Conservation (phyloP, 805 yeast genomes). For the Wickerhamomyces alni region DNA sequence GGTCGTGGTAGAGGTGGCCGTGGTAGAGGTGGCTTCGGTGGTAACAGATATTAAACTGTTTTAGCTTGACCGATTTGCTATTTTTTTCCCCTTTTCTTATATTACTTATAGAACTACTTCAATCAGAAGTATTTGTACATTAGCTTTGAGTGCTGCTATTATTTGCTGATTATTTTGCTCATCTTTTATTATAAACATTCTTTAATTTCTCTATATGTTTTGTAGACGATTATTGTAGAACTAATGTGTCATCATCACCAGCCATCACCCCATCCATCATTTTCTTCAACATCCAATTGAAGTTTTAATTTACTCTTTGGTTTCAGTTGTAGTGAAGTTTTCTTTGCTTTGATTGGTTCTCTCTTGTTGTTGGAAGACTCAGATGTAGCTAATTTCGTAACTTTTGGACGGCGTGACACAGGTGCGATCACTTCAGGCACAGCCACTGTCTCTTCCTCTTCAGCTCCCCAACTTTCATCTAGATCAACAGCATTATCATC, state of each 20-base stretch:
- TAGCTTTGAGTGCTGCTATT: too few relatives aligned
- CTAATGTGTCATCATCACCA: constrained; percentile 31
- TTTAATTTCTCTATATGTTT: too few relatives aligned
- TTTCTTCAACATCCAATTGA: constrained; percentile 26
- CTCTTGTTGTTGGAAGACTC: neutral
- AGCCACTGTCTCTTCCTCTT: constrained; percentile 6
- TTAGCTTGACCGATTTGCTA: too few relatives aligned
- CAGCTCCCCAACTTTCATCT: constrained; percentile 20
- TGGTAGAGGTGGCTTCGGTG: constrained; percentile 36
- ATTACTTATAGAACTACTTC: too few relatives aligned
- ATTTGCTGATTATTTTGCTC: too few relatives aligned
- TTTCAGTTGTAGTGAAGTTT: constrained; percentile 19
- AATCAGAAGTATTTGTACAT: too few relatives aligned
- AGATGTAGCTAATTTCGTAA: constrained; percentile 14
- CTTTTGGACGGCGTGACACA: constrained; percentile 20
- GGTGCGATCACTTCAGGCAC: too few relatives aligned
- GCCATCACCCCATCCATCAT: constrained; percentile 41
- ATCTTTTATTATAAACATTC: too few relatives aligned
- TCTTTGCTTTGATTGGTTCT: constrained; percentile 9
- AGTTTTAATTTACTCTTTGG: constrained; percentile 28
- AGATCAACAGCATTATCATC: constrained; percentile 10
- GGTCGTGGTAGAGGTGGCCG: constrained; percentile 35
- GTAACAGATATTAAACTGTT: constrained; percentile 22
- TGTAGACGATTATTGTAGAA: too few relatives aligned
- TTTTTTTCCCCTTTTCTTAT: neutral